Evolutionary conservation across 2,329 filamentous ascomycete genomes (phyloP).

Genomic region (Colletotrichum orchidophilum): DNA sequence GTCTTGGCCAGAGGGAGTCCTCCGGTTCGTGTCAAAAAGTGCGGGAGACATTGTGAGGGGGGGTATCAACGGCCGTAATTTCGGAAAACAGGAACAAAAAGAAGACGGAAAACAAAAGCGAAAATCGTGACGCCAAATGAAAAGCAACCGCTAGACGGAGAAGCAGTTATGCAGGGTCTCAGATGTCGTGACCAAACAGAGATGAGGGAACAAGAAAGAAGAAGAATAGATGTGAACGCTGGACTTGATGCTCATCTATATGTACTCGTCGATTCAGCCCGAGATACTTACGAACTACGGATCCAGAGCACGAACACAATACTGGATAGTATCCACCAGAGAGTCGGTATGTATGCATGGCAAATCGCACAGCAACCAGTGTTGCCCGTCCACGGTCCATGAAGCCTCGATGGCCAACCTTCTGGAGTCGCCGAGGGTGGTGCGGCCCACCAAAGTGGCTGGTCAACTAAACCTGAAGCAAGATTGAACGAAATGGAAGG

Average conservation of each 20-base stretch:
- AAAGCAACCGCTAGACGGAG: slow-evolving; percentile 12
- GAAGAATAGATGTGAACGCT: neutral
- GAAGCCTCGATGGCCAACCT: neutral
- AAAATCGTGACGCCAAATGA: slow-evolving; percentile 15
- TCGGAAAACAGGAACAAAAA: neutral
- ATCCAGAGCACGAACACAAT: neutral
- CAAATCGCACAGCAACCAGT: slow-evolving; percentile 5
- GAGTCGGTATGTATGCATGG: neutral
- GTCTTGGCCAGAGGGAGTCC: slow-evolving; percentile 6
- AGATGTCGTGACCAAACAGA: slow-evolving; percentile 8
- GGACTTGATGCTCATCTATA: slow-evolving; percentile 26
- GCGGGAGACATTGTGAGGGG: slow-evolving; percentile 26
- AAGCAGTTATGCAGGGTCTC: slow-evolving; percentile 17
- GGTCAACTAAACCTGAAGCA: slow-evolving; percentile 23
- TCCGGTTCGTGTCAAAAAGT: slow-evolving; percentile 24
- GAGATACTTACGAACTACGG: slow-evolving; percentile 2
- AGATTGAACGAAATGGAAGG: slow-evolving; percentile 14
- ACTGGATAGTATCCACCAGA: slow-evolving; percentile 3
- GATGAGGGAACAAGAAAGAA: slow-evolving; percentile 13
- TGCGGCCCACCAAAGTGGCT: slow-evolving; percentile 28
- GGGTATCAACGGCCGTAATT: slow-evolving; percentile 30
- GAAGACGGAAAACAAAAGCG: slow-evolving; percentile 1
- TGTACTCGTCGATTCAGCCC: slow-evolving; percentile 17
- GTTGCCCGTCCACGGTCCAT: neutral
- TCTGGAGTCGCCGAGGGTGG: slow-evolving; percentile 24